Conservation (phyloP, 164 flowering plant genomes). For the Kingdonia uniflora region DNA sequence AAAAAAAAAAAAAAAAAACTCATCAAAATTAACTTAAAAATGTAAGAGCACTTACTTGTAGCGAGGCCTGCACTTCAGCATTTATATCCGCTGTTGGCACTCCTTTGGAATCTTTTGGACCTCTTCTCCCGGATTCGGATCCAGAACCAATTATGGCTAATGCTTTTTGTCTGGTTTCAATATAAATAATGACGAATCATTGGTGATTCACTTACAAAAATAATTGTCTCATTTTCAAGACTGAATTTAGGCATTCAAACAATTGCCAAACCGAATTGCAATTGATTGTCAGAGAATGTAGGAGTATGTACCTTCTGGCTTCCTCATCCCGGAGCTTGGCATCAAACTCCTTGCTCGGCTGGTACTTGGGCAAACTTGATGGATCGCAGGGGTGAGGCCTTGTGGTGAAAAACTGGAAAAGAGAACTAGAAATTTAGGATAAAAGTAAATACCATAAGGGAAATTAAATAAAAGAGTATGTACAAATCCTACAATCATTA, state of each 20-base stretch:
- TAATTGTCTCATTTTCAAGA: too few species aligned
- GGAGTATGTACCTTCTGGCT: slow-evolving; percentile 45
- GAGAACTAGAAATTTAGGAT: slow-evolving; percentile 6
- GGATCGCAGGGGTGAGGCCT: slow-evolving; percentile 73
- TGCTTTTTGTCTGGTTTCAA: slow-evolving; percentile 40
- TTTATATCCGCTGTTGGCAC: slow-evolving; percentile 56
- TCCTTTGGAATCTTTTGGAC: slow-evolving; percentile 19
- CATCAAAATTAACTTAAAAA: too few species aligned
- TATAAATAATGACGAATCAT: neutral
- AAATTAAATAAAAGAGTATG: neutral
- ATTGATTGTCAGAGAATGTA: neutral
- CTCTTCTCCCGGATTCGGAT: slow-evolving; percentile 36
- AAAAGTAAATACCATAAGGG: neutral
- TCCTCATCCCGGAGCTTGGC: slow-evolving; percentile 67
- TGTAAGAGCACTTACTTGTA: slow-evolving; percentile 24
- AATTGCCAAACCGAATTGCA: neutral
- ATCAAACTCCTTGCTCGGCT: slow-evolving; percentile 82
- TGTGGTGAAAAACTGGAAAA: slow-evolving; percentile 64
- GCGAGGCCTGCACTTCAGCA: slow-evolving; percentile 45
- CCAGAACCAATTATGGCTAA: slow-evolving; percentile 30
- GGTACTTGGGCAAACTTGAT: slow-evolving; percentile 77
- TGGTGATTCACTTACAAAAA: neutral
- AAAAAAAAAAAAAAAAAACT: too few species aligned
- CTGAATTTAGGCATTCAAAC: neutral
- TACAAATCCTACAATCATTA: neutral